Base-by-base conservation (phyloP, 2,329 filamentous ascomycete genomes). In the Cercospora canescens region DNA sequence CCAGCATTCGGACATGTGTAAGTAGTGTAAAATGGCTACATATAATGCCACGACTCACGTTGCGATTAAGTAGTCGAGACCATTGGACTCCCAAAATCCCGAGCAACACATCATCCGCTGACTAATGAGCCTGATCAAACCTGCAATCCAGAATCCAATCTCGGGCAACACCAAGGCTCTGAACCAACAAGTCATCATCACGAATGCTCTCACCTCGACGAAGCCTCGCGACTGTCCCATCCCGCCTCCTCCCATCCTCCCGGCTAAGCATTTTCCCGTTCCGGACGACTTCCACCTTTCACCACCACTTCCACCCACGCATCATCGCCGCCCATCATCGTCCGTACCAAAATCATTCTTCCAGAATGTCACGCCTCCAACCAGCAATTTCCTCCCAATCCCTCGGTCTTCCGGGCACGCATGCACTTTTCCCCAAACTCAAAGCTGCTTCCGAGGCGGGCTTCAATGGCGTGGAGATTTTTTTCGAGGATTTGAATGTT, bases 371-470 rank as follows among this genome's bases (percentile, higher is more conserved):
- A 64, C 87, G 83, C 76, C 84, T 83, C 76, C 84, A 83, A 69
- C 84, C 89, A 69, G 89, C 84, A 45, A 93, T 94, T 74, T 88
- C 88, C 61, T 91, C 90, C 68, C 91, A 93, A 84, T 93, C 90
- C 56, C 83, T 94, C 2, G 91, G 91, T 39, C 87, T 89, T 41
- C 88, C 87, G 72, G 89, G 89, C 74, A 87, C 89, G 69, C 91
- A 94, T 76, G 81, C 83, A n/a, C 82, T 94, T 24, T 77, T 82
- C 2, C 79, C 85, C 75, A 94, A 93, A 75, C 84, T 94, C 56
- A 83, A 88, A 74, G 86, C 88, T 79, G 91, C 91, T 7, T 81
- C 85, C 5, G 81, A 83, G 62, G 84, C 90, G 70, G 88, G 88
- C 26, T 88, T 92, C 74, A 89, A 62, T 63, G 65, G 89, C 54